Base-by-base conservation (phyloP, 1,284 basidiomycete genomes). In the Inonotus hispidus region DNA sequence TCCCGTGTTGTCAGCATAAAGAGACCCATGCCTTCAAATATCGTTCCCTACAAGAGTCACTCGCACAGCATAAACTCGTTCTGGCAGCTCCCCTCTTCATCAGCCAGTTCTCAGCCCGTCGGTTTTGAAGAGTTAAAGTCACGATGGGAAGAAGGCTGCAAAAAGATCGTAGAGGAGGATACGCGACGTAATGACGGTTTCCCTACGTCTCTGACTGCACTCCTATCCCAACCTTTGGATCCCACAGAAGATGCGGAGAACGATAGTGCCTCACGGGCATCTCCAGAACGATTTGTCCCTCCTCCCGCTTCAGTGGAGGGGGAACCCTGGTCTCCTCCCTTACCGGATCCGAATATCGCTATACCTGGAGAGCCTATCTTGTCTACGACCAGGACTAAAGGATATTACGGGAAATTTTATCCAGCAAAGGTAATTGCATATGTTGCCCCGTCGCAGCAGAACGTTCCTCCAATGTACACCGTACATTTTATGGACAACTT, bases 321-420 rank as follows among this genome's bases (percentile, higher is more conserved):
- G 21, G 66, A 63, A 38, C 53, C 57, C 13, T 77, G 71, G 73
- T 73, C 74, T 1, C 77, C 78, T 3, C 78, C 79, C 1, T 72
- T 71, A 14, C 70, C 73, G 2, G 82, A 88, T 65, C 72, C 73
- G 2, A 70, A 74, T 1, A 73, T 87, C 19, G 71, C 78, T 11
- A 80, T 89, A 46, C 86, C 87, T 2, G 88, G 87, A 1, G 88
- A 90, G 69, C 71, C 82, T 1, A 72, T 90, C 1, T 72, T 88
- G 10, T 83, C 72, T 23, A 73, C 67, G 55, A 67, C 65, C 10
- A 55, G 19, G 29, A 32, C 19, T 23, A 55, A 55, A 41, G 41
- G 53, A 19, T 55, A 27, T 7, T 39, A n/a, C n/a, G 32, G 57
- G 32, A 73, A 66, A 53, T 86, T 83, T 66, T 90, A 88, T 88